Evolutionary conservation across 1,139 yeast species (phyloP), one percentile per base, ranked within the genome.

Genomic region (Kluyveromyces marxianus): DNA sequence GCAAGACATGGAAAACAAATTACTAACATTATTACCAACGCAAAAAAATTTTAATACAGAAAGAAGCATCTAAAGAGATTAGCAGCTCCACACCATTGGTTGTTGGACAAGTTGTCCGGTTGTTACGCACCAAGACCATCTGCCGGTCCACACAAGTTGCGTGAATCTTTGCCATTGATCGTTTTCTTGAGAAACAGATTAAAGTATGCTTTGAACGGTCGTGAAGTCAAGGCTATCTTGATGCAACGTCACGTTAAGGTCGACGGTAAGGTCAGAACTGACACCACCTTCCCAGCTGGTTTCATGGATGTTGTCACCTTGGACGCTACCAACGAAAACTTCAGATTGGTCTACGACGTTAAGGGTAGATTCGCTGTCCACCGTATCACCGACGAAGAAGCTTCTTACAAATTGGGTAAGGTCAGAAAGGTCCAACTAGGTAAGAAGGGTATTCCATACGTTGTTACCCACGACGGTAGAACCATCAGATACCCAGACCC

Each of bases 71-170:
- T 89, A 75, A 88, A 88, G 84, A 86, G 96, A 80, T 82, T 88
- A 75, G 95, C 96, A 72, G 97, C 97, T 72, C 99, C 99, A 81
- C 85, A 90, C 81, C 98, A 94, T 85, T 94, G 98, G 98, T 87
- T 94, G 95, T 86, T 94, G 82, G 98, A 92, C 95, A 94, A 94
- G 81, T 81, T 94, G 79, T 86, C 97, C 74, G 99, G 99, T 71
- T 81, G 89, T 70, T 92, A 92, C 75, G 98, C 98, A 63, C 98
- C 98, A 79, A 90, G 97, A 82, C 96, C 97, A 71, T 88, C 97
- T 58, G 84, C 96, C 64, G 98, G 98, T 81, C 98, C 98, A 72
- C 98, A 92, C 84, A 92, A 92, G 79, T 83, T 90, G 75, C 85
- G 98, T 77, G 98, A 92, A 79, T 92, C 97, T 54, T 85, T 92